Evolutionary conservation across 2,329 filamentous ascomycete genomes (phyloP).

Genomic region (Aspergillus carbonarius): DNA sequence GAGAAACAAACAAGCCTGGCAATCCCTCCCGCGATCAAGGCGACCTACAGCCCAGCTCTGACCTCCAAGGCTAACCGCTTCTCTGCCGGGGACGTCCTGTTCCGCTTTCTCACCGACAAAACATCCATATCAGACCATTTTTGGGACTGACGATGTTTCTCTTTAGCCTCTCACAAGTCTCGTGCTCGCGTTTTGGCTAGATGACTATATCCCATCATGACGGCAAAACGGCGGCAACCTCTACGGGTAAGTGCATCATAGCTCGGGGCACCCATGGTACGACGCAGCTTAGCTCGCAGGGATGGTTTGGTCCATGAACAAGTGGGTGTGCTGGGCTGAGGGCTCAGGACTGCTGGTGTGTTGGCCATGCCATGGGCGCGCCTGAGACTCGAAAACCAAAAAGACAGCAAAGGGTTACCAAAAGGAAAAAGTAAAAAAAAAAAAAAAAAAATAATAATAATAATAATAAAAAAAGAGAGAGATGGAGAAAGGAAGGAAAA

Average conservation of each 20-base stretch:
- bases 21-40: neutral
- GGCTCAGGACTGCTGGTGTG: too few species aligned
- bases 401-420: neutral
- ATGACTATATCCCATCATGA: neutral
- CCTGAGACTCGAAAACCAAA: neutral
- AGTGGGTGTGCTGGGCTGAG: neutral
- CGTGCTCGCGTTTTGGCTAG: neutral
- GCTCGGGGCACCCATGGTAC: conserved; percentile 16
- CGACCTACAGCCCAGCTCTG: neutral
- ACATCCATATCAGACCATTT: conserved; percentile 8
- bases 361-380: neutral
- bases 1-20: conserved; percentile 16
- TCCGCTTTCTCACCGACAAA: conserved; percentile 7
- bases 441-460: too few species aligned
- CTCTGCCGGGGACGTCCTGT: neutral
- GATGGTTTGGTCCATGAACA: neutral
- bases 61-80: neutral
- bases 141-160: neutral
- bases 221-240: conserved; percentile 9
- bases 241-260: conserved; percentile 19
- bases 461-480: too few species aligned
- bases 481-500: conserved; percentile 2
- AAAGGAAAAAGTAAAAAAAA: neutral
- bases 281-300: neutral
- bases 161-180: neutral